These are phyloP conservation scores for Hypocrella siamensis DNA, from an alignment of 2,329 filamentous ascomycete genomes.

Conservation along the genomic window DNA sequence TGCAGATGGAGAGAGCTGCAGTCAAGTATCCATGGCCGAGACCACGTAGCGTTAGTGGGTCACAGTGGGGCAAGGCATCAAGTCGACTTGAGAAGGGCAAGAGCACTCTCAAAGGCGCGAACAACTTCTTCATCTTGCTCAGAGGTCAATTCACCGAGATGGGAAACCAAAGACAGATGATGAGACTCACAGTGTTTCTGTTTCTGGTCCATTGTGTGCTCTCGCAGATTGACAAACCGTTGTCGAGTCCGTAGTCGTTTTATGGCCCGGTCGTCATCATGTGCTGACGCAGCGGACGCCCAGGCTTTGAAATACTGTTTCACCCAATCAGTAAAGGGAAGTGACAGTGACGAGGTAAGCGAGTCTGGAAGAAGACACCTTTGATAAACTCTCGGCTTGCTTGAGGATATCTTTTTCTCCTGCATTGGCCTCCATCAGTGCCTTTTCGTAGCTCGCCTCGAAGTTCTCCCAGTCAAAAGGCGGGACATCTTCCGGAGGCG, in stretches of 20 bases:
- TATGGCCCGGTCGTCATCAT: constrained; percentile 61
- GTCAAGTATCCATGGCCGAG: no score
- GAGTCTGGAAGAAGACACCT: constrained; percentile 24
- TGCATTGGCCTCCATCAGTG: constrained; percentile 44
- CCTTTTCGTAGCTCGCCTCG: constrained; percentile 49
- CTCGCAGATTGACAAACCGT: constrained; percentile 58
- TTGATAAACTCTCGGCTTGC: constrained; percentile 52
- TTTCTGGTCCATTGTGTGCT: constrained; percentile 55
- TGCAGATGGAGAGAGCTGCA: no score
- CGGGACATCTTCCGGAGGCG: constrained; percentile 31
- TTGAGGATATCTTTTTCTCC: constrained; percentile 50
- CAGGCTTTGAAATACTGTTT: constrained; percentile 63
- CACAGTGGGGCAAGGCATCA: constrained; percentile 6
- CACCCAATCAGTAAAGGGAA: background rate
- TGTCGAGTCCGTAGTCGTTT: constrained; percentile 72
- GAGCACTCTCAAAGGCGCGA: constrained; percentile 44
- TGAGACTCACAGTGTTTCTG: constrained; percentile 70
- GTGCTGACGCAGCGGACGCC: constrained; percentile 54
- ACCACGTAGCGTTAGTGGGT: background rate
- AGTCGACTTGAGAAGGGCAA: constrained; percentile 33
- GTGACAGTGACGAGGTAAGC: background rate
- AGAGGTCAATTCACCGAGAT: no score
- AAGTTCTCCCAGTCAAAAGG: constrained; percentile 68
- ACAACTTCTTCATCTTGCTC: constrained; percentile 39
- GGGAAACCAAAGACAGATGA: no score